Base-by-base conservation (phyloP, 2,329 filamentous ascomycete genomes). In the Elsinoe necatrix region DNA sequence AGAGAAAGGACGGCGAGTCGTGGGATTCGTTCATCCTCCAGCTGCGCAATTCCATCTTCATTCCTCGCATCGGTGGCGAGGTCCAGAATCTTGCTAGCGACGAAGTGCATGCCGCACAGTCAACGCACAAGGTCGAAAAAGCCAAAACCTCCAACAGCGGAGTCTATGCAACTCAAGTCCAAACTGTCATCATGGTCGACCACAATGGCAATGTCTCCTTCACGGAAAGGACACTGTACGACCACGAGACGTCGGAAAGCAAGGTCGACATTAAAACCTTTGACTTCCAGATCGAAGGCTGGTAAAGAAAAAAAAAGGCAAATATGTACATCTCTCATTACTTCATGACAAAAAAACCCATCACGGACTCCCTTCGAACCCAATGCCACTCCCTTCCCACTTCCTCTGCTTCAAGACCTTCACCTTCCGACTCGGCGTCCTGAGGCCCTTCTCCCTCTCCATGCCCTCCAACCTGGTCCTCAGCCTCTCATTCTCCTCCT, bases 111-210 rank as follows among this genome's bases (percentile, higher is more conserved):
- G 66, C 70, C 29, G 69, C 71, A 4, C 41, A 45, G 4, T 34
- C 27, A 8, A 47, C 18, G 1, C 63, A 61, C 20, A 58, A 55
- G 1, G 61, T 65, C 9, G 43, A 55, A 58, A 14, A 56, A 52
- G 21, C 58, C 54, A 25, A 62, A 61, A 11, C 58, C 68, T 34
- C 63, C 66, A 68, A 59, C 61, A 73, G 70, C 57, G 79, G 78
- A 0, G 68, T 77, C 6, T 86, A 86, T 64, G 83, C 82, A 0
- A 86, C 83, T 1, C 80, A 83, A 65, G 82, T 82, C 67, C 82
- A 85, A 65, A 82, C 80, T 1, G 70, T 85, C 6, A 71, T 85
- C 1, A 67, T 86, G 12, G 80, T 83, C 18, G 72, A 77, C 62
- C 69, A 70, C 27, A 64, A 76, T n/a, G 80, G 80, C 1, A 73